These are phyloP conservation scores for Nasturtium officinale DNA, from an alignment of 345 rosid species.

Conservation along the genomic window DNA sequence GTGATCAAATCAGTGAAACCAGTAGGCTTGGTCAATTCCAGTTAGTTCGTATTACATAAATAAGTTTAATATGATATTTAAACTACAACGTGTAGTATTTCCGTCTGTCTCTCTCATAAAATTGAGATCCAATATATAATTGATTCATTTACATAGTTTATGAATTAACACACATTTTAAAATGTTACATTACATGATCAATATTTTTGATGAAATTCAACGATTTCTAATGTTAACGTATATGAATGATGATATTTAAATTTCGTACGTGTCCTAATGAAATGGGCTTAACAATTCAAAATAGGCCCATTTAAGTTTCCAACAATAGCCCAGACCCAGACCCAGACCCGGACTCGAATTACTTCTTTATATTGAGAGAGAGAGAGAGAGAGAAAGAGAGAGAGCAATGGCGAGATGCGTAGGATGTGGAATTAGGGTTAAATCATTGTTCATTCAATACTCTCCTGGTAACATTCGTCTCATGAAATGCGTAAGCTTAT, in stretches of 20 bases:
- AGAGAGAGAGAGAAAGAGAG: background rate
- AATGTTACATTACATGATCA: constrained; percentile 7
- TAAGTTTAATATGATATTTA: background rate
- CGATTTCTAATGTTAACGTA: background rate
- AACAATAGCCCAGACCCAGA: background rate
- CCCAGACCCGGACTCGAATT: background rate
- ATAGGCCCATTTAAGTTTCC: background rate
- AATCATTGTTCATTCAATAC: constrained; percentile 70
- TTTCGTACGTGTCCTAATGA: no score
- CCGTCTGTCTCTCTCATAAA: no score
- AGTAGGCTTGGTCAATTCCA: no score
- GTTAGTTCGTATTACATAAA: background rate
- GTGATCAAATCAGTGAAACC: background rate
- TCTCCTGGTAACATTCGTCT: constrained; percentile 82
- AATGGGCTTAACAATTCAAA: no score
- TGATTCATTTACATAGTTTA: constrained; percentile 1
- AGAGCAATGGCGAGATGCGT: constrained; percentile 55
- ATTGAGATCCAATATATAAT: background rate
- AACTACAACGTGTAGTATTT: background rate
- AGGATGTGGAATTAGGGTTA: constrained; percentile 63
- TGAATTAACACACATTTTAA: background rate
- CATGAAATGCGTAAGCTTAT: constrained; percentile 72
- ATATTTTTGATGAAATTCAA: background rate
- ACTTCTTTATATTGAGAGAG: background rate
- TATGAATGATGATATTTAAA: background rate